Conservation (phyloP, 192 early-diverging fungal genomes). For the Coemansia sp. region DNA sequence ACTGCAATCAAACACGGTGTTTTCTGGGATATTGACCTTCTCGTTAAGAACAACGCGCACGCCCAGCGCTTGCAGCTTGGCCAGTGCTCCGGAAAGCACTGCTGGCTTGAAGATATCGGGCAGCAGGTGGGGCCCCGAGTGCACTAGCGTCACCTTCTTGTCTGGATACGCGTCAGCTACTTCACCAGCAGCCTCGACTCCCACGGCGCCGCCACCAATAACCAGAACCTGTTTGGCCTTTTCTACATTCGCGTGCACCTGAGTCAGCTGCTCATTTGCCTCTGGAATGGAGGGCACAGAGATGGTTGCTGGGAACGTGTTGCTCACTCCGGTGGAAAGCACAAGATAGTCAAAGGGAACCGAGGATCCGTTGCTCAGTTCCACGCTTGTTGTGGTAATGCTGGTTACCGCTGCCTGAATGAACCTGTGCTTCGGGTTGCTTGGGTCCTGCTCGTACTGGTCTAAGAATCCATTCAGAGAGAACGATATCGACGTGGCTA, state of each 20-base stretch:
- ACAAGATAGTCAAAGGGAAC: constrained; percentile 68
- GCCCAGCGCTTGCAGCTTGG: constrained; percentile 50
- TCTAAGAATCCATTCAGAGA: constrained; percentile 48
- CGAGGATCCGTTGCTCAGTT: constrained; percentile 52
- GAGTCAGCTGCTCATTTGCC: constrained; percentile 24
- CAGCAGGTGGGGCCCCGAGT: constrained; percentile 44
- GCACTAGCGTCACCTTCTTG: constrained; percentile 56
- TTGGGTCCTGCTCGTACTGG: constrained; percentile 14
- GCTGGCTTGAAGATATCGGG: constrained; percentile 50
- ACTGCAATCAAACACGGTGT: constrained; percentile 33
- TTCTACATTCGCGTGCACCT: constrained; percentile 48
- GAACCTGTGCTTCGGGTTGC: constrained; percentile 38
- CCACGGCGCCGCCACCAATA: constrained; percentile 70
- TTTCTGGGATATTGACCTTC: constrained; percentile 39
- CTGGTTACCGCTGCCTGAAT: constrained; percentile 53
- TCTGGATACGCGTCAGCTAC: constrained; percentile 52
- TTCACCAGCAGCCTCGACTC: constrained; percentile 61
- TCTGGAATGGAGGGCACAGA: constrained; percentile 25
- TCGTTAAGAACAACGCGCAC: constrained; percentile 58
- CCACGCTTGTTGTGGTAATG: constrained; percentile 41
- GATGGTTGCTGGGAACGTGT: constrained; percentile 57
- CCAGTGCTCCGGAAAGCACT: constrained; percentile 39
- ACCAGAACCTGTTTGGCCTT: constrained; percentile 57
- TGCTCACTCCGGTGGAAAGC: constrained; percentile 63
- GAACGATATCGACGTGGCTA: constrained; percentile 53